Evolutionary conservation across 78 protist genomes (phyloP).

Genomic region (Neovahlkampfia damariscottae): DNA sequence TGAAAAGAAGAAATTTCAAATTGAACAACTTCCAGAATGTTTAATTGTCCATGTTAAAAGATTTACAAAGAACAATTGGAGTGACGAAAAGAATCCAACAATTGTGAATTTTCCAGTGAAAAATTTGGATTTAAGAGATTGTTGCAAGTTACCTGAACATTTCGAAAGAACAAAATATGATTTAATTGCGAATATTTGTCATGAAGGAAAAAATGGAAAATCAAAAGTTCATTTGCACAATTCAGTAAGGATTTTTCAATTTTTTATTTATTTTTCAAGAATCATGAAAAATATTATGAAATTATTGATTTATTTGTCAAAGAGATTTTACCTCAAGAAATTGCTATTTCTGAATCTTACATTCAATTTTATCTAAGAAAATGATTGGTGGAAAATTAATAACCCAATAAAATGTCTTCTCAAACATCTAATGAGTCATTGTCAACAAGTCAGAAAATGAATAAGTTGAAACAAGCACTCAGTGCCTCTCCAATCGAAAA

Average conservation of each 20-base stretch:
- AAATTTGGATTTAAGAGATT: conserved; percentile 60
- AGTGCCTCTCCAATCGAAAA: too few relatives aligned
- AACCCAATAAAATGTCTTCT: too few relatives aligned
- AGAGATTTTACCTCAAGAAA: conserved; percentile 57
- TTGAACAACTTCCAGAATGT: conserved; percentile 62
- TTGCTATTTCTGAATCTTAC: conserved; percentile 72
- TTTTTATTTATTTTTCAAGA: too few relatives aligned
- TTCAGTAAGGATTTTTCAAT: too few relatives aligned
- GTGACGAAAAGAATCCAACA: conserved; percentile 80
- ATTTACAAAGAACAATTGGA: conserved; percentile 64
- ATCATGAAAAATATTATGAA: conserved; percentile 49
- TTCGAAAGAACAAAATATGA: too few relatives aligned
- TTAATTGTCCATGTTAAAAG: conserved; percentile 71
- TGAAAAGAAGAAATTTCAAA: conserved; percentile 29
- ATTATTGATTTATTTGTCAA: conserved; percentile 50
- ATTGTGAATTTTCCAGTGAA: conserved; percentile 83
- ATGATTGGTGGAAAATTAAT: too few relatives aligned
- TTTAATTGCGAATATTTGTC: neutral
- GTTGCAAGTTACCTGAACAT: conserved; percentile 6
- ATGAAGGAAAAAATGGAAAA: neutral
- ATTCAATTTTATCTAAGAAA: conserved; percentile 65
- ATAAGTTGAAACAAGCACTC: too few relatives aligned
- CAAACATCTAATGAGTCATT: too few relatives aligned
- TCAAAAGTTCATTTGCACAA: too few relatives aligned
- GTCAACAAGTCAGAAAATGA: too few relatives aligned